Evolutionary conservation across 2,329 filamentous ascomycete species (phyloP), one percentile per base, ranked within the genome.

Genomic region (Penicillium sclerotigenum): DNA sequence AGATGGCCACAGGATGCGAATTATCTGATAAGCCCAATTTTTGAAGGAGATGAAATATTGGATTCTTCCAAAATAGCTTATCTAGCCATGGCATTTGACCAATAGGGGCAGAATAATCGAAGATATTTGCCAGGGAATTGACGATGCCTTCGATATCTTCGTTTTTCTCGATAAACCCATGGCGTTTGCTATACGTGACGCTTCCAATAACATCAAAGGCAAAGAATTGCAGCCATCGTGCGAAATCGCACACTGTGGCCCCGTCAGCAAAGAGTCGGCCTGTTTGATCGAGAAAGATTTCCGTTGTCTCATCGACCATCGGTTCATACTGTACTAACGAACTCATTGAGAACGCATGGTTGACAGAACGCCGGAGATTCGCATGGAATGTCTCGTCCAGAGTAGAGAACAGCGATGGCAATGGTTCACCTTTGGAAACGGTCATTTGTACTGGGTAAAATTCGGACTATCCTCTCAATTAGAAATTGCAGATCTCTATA

Each of bases 131-230:
- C 18, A 91, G 70, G 63, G 89, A 89, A 0, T 72, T 75, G 5
- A 91, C 81, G 49, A 91, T 91, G 0, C 87, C 87, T 59, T 90
- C 87, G 14, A 92, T 83, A 58, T 93, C 89, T 67, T 87, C 80
- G 56, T 90, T 87, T 65, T 83, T 81, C 71, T 92, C 88, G 1
- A 93, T 75, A 62, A 92, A 92, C 0, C 89, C 89, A 57, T 91
- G 82, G 0, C 87, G 80, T 71, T 90, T 90, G 71, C 84, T 86
- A 74, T 89, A 91, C 0, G 88, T 91, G 65, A 91, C 83, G 59
- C 89, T 86, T 6, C 88, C 88, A 59, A 91, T 91, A n/a, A 91
- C 89, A 67, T 92, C 89, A 65, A 91, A 92, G 0, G 89, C 89
- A 63, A 89, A 91, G 68, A 86, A 91, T 66, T 92, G 89, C 55